Base-by-base conservation (phyloP, 306 rosid species). In the Begonia peltatifolia region DNA sequence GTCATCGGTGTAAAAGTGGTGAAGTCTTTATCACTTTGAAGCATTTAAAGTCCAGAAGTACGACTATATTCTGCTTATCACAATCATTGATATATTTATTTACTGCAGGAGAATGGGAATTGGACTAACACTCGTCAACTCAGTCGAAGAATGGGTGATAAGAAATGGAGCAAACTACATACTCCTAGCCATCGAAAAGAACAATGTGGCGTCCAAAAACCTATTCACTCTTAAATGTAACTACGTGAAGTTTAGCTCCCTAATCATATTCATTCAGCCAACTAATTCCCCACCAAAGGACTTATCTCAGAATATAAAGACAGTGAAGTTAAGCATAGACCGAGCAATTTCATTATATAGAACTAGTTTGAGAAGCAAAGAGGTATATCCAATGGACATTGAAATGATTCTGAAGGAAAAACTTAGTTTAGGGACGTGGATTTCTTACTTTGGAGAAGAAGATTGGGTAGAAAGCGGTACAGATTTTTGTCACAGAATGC, bases 141-240 rank as follows among this genome's bases (percentile, higher is more conserved):
- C 89, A 36, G 54, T 81, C 16, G 89, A 84, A 73, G 84, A 84
- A 50, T 84, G 94, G 94, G 60, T 84, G 71, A 7, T 59, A 58
- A 81, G 68, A 69, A 81, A 80, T 61, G 89, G 89, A 54, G 94
- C 76, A 15, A 73, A 61, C 12, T 78, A 84, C 58, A 61, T 86
- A 62, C 71, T 64, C 22, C 61, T 76, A 55, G 94, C 89, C 30
- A 81, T 84, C 0, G 89, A 84, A 59, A 67, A 68, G 66, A 73
- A 54, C 46, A 81, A 84, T 14, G 66, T 56, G 9, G 86, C 82
- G 52, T 81, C 94, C 0, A 69, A 56, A 46, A 78, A 72, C 55
- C 81, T 84, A 47, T 84, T 80, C 65, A 71, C 84, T 53, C 53
- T 56, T 58, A 84, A 78, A 74, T 76, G 81, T 79, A 74, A 71